Base-by-base conservation (phyloP, 1,284 basidiomycete species). In the Gastroboletus turbinatus region DNA sequence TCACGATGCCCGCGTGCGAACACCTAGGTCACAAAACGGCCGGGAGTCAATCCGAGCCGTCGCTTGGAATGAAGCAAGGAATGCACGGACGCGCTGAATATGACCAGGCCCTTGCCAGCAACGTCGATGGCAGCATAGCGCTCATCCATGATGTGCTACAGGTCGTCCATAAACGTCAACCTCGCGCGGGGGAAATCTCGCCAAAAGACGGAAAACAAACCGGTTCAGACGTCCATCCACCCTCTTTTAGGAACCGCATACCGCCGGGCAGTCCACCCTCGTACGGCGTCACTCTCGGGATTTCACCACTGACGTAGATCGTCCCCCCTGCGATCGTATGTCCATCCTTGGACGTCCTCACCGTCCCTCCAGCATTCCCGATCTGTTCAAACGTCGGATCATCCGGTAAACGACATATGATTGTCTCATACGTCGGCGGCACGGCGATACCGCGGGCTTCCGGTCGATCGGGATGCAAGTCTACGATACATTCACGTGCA, bases 1-100 rank as follows among this genome's bases (percentile, higher is more conserved):
- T 94, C 53, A 91, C 85, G 56, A 93, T 91, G 0, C 90, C 90
- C 5, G 91, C 89, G 71, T 93, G 89, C 5, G 88, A 91, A 68
- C 89, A 92, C 11, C 88, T 90, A 40, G 60, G 16, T 44, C 16
- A 16, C 44, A 36, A 9, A 38, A 36, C 2, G 14, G 3, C 30
- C 4, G 35, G 27, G 35, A 1, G 35, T 59, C 17, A 46, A 54
- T 49, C 25, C 36, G n/a, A 40, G 19, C 19, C 3, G 32, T 29
- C 21, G 32, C 23, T 6, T 33, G 19, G 25, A 53, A 42, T 1
- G 8, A 42, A 13, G 40, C 4, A 32, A 42, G 25, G 38, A 19
- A 57, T 53, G 52, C 30, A 77, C 87, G 69, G 60, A 90, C 82
- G 91, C 85, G 74, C 88, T 92, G 71, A 94, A 91, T 49, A 94